Conservation (phyloP, 805 yeast genomes). For the Monosporozyma siamensis region DNA sequence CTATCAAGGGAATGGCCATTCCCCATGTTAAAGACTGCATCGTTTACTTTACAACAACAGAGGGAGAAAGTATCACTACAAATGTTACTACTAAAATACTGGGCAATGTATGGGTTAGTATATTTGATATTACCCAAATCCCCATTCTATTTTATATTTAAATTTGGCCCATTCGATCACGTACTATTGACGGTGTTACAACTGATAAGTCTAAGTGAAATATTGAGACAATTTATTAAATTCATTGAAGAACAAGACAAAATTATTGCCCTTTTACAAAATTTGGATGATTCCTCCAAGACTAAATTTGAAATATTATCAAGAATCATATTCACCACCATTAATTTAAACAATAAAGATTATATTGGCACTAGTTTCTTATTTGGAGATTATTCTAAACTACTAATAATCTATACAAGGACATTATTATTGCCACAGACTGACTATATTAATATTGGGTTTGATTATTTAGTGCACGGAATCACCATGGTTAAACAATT, state of each 20-base stretch:
- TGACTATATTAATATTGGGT: background rate
- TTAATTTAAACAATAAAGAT: constrained; percentile 4
- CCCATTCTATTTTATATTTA: constrained; percentile 7
- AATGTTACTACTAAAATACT: constrained; percentile 15
- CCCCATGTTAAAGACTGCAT: constrained; percentile 4
- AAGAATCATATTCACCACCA: constrained; percentile 3
- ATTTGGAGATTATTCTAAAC: constrained; percentile 3
- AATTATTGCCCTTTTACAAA: constrained; percentile 10
- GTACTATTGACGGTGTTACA: constrained; percentile 6
- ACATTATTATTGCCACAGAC: constrained; percentile 1
- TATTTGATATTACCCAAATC: constrained; percentile 12
- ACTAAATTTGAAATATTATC: constrained; percentile 10
- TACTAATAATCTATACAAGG: background rate
- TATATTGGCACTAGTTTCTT: constrained; percentile 11
- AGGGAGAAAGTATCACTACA: constrained; percentile 3
- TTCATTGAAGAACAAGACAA: constrained; percentile 15
- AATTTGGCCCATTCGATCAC: constrained; percentile 12
- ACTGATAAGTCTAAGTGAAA: constrained; percentile 11
- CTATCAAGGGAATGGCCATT: constrained; percentile 9
- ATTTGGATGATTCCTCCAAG: constrained; percentile 7
- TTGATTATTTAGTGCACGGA: constrained; percentile 1
- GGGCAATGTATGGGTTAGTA: constrained; percentile 14
- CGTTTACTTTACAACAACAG: constrained; percentile 6
- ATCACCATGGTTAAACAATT: background rate
- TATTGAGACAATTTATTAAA: constrained; percentile 12